phyloP scores from a whole-genome alignment of 2,329 filamentous ascomycete species.

The Phialocephala sp. region DNA sequence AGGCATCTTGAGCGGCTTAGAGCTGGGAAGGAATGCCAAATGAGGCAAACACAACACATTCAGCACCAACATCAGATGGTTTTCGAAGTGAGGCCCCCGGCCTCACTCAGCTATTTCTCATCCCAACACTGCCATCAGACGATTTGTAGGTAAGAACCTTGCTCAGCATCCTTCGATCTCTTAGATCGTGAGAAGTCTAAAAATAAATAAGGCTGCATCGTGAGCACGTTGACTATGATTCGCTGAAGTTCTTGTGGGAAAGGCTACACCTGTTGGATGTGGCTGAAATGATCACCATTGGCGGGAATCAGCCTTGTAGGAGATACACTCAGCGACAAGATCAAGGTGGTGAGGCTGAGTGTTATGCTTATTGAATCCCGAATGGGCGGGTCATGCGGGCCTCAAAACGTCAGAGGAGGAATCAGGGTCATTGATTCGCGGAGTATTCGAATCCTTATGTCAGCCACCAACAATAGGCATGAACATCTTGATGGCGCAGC shows the following conservation, averaged over 20 bases:
- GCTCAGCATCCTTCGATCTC: not conserved
- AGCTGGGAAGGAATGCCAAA: not conserved
- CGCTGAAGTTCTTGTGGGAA: not conserved
- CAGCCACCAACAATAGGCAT: conserved; percentile 8
- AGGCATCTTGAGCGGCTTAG: not conserved
- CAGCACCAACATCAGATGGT: conserved; percentile 1
- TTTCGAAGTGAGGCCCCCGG: not conserved
- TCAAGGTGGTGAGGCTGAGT: conserved; percentile 7
- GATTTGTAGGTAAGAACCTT: not conserved
- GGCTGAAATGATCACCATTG: not conserved
- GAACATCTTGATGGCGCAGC: not conserved
- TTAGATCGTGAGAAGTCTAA: conserved; percentile 7
- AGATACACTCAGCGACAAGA: not conserved
- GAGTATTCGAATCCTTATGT: not conserved
- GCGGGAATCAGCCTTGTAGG: not conserved
- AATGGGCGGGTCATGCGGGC: too few species aligned
- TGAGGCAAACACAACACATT: not conserved
- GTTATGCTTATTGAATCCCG: conserved; percentile 11
- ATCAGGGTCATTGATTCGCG: not conserved
- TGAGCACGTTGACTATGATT: not conserved
- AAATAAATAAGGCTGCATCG: conserved; percentile 8
- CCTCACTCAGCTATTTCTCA: conserved; percentile 10
- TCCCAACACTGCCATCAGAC: not conserved
- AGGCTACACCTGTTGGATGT: not conserved
- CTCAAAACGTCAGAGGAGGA: not conserved